Base-by-base conservation (phyloP, 2,329 filamentous ascomycete genomes). In the Pseudogymnoascus sp. region DNA sequence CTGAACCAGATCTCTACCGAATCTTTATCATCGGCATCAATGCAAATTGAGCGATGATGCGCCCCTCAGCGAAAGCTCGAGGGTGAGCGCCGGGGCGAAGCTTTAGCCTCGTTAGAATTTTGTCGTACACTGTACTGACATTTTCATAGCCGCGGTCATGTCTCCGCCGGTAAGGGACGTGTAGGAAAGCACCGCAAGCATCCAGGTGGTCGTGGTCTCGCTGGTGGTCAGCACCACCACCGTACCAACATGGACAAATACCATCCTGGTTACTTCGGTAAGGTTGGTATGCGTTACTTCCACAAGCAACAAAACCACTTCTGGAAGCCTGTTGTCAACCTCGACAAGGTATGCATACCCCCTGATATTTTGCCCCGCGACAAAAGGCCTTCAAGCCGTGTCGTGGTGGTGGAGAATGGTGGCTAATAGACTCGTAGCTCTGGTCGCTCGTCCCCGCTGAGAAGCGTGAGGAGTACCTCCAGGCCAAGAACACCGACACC, bases 161-260 rank as follows among this genome's bases (percentile, higher is more conserved):
- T 99, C 79, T 96, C 90, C 78, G 92, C 92, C 86, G 95, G 95
- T 86, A 88, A 98, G 82, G 93, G 95, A 85, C 93, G 93, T 87
- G 81, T 98, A 79, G 95, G 95, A 80, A 98, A 98, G 90, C 93
- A 97, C 90, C 86, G 95, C 79, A 98, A 99, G 89, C 86, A 89
- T 74, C 86, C 85, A 73, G 86, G 86, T 87, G 86, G 86, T 85
- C 84, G 90, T 90, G 86, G 86, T 88, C 84, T 89, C 83, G 95
- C 95, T 79, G 93, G 95, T 96, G 93, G 93, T 87, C 92, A 97
- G 84, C 95, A 99, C 85, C 95, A 99, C 84, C 92, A 96, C 88
- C 83, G 91, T 73, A 96, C 91, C 77, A 96, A 96, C 84, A 83
- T 92, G 76, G 89, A 91, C 80, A 88, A 93, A 83, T 92, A 93